Evolutionary conservation across 208 protist species (phyloP), one percentile per base, ranked within the genome.

Genomic region (Trypanosoma cruzi): DNA sequence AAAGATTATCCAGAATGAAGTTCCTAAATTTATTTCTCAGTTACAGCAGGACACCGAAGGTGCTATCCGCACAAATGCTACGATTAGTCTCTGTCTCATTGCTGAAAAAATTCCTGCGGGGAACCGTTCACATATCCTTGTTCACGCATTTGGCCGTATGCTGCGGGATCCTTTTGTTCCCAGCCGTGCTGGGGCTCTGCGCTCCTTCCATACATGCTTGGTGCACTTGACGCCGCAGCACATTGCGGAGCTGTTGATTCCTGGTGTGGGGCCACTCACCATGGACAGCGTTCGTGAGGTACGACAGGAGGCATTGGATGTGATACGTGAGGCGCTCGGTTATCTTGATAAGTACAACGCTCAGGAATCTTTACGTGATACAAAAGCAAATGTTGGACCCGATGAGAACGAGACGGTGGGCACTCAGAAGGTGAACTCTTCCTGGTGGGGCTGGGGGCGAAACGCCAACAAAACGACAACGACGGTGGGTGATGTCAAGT

Each of bases 51-150:
- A 96, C 55, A 36, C 44, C 46, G 89, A 95, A 54, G 82, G 80
- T 3, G 74, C 85, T 4, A 85, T 97, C 52, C 84, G 93, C 58
- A 88, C 93, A 46, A 97, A 97, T 71, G 89, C 93, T 16, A 94
- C 90, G 8, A 92, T 97, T 68, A 82, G 82, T 16, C 67, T 96
- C 36, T 85, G 88, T 56, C 64, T 90, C 22, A 76, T 97, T 22
- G 76, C 74, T 0, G 68, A 79, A 2, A 58, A 73, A 57, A 78
- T 97, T 49, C 80, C 85, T 10, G 62, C 64, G 1, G 68, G 68
- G 31, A 59, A 75, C 54, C 83, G 90, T 14, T 78, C 81, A 26
- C 62, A 49, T 32, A 75, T 92, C 2, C 65, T 96, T 31, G 62
- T 92, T 28, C 72, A 71, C 16, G 85, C 65, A 18, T 96, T 93